Base-by-base conservation (phyloP, 1,284 basidiomycete genomes). In the Sanghuangporus baumii region DNA sequence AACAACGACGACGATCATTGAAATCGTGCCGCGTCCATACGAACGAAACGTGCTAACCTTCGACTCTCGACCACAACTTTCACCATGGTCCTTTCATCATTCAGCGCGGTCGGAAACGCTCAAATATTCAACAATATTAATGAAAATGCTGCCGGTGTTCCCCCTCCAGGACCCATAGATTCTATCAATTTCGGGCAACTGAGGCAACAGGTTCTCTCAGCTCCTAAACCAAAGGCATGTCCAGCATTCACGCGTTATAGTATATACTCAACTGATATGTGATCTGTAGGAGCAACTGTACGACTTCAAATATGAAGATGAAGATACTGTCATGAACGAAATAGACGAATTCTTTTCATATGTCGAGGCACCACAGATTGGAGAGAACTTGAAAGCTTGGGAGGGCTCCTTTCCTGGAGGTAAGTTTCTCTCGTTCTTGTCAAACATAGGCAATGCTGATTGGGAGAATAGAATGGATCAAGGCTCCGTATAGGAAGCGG, bases 341-440 rank as follows among this genome's bases (percentile, higher is more conserved):
- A 89, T 99, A 54, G 93, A 98, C 67, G 97, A 99, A 76, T 98
- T 99, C 77, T 99, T 97, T 76, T 94, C 94, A 31, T 99, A 98
- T 76, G 89, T 96, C 63, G 96, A 99, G 77, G 94, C 95, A 80
- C 87, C 90, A 0, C 91, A 95, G 72, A 87, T 96, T 14, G 85
- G 87, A 2, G 93, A 96, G 79, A 95, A 95, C 73, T 78, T 93
- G 65, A 88, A 87, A 69, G 88, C 90, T 51, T 98, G 94, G 89
- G 85, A 90, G 70, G 89, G 89, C 50, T 91, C 88, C 48, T 94
- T 92, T 71, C 75, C 81, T 41, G 85, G 85, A 74, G 88, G 92
- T 89, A 69, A 67, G 81, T 50, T 26, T 31, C 26, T 31, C 16
- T 47, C 55, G 52, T 46, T 46, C 50, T 18, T 46, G 50, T 56